These are phyloP conservation scores for Pythium inflatum DNA, from an alignment of 352 stramenopile species.

Conservation along the genomic window DNA sequence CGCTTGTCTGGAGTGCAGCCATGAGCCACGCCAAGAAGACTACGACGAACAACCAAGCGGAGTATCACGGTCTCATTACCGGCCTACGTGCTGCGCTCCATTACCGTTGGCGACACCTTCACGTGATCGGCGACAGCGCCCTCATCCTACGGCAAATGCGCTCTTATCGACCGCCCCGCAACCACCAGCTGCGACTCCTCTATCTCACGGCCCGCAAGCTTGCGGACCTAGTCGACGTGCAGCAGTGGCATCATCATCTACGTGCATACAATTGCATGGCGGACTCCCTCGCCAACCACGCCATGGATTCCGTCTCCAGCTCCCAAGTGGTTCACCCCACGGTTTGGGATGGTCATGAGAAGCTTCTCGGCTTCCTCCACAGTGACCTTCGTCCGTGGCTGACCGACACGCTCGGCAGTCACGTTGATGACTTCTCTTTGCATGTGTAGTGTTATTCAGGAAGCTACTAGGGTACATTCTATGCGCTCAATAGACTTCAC, in stretches of 20 bases:
- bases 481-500: neutral
- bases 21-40: neutral
- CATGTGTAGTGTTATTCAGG: neutral
- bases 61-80: slow-evolving; percentile 11
- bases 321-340: neutral
- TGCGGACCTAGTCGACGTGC: neutral
- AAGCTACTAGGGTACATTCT: neutral
- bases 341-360: neutral
- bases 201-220: neutral
- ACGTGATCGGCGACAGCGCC: slow-evolving; percentile 2
- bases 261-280: neutral
- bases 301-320: neutral
- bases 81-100: neutral
- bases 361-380: neutral
- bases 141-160: slow-evolving; percentile 10
- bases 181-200: neutral
- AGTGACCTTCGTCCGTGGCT: neutral
- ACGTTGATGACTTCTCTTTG: neutral
- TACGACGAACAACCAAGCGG: slow-evolving; percentile 20
- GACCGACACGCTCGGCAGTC: neutral
- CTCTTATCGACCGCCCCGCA: neutral
- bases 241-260: neutral
- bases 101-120: neutral
- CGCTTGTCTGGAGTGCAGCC: slow-evolving; percentile 9
- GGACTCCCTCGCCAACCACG: neutral